Percentiles rank a stretch among this genome's conserved stretches.
These are phyloP conservation scores for Tricholoma furcatifolium DNA, from an alignment of 768 basidiomycete genomes.

Conservation along the genomic window DNA sequence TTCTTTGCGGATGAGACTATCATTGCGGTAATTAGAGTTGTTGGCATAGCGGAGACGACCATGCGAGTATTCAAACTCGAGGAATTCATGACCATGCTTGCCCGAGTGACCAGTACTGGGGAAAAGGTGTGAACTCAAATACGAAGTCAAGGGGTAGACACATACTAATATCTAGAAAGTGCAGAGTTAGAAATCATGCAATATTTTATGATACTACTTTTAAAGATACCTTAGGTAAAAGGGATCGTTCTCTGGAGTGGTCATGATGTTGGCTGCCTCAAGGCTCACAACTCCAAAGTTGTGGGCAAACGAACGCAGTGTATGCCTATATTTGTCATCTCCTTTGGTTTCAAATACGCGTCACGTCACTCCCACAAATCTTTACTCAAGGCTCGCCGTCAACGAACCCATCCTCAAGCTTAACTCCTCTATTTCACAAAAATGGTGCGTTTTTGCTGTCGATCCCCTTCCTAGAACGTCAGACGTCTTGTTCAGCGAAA, in stretches of 20 bases:
- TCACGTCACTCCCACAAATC: too few relatives aligned
- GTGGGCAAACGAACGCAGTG: too few relatives aligned
- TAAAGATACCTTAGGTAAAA: conserved; percentile 72
- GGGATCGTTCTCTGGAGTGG: conserved; percentile 63
- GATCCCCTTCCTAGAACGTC: neutral
- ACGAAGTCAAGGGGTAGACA: neutral
- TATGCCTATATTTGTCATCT: too few relatives aligned
- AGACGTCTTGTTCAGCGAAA: conserved; percentile 1
- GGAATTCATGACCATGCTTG: conserved; percentile 95
- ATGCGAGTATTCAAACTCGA: conserved; percentile 98
- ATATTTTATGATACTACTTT: neutral
- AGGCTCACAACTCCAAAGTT: too few relatives aligned
- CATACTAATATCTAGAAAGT: conserved; percentile 46
- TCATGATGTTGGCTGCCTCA: conserved; percentile 29
- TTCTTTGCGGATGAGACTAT: conserved; percentile 97
- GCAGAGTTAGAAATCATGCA: conserved; percentile 6
- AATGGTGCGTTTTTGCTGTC: conserved; percentile 35
- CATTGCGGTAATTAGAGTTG: conserved; percentile 99
- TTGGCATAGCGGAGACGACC: conserved; percentile 97
- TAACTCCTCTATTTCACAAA: conserved; percentile 26
- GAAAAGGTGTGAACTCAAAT: conserved; percentile 2
- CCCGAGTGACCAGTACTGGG: conserved; percentile 95
- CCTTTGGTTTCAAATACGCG: too few relatives aligned
- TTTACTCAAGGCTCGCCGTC: conserved; percentile 17
- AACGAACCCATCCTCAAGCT: conserved; percentile 33